Base-by-base conservation (phyloP, 129 eudicot genomes). In the Ambrosia trifida region DNA sequence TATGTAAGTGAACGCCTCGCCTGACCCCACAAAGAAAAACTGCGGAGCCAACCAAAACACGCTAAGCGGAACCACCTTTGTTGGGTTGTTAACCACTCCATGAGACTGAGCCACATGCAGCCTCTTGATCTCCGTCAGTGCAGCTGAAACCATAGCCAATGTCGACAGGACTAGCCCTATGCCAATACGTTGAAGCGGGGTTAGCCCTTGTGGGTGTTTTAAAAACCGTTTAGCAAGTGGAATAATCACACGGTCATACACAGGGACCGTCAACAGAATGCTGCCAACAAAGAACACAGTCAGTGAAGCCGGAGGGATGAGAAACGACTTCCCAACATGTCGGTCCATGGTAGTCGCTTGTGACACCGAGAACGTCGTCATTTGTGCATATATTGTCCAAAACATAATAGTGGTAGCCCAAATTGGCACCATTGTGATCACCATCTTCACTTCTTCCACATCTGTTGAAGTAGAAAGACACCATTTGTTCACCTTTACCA, bases 351-450 rank as follows among this genome's bases (percentile, higher is more conserved):
- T 87, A 38, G 91, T 79, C 10, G 96, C 96, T 54, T 75, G 79
- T 43, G 94, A 83, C n/a, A 89, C 95, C 0, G 95, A 92, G 65
- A 92, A 92, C 16, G 98, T 92, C 18, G 89, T 84, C 95, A 86
- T 86, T 66, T 92, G 98, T 70, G 98, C 98, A 72, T 88, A 86
- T 57, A 89, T 81, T 0, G 96, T 88, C 93, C 96, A 88, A 44
- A 88, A 88, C 75, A 91, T 86, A 28, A 91, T 80, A 0, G 91
- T 84, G 4, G 98, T 86, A 30, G 88, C 96, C 98, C 98, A 89
- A 17, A 84, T 83, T 2, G 98, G 96, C n/a, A 92, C 66, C 96
- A 92, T 86, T 35, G 85, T 74, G 19, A 89, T 65, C 60, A 92
- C 87, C 77, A 81, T 20, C 68, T 92, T 92, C 5, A 86, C 96